Conservation (phyloP, 805 yeast genomes). For the Saturnispora mendoncae region DNA sequence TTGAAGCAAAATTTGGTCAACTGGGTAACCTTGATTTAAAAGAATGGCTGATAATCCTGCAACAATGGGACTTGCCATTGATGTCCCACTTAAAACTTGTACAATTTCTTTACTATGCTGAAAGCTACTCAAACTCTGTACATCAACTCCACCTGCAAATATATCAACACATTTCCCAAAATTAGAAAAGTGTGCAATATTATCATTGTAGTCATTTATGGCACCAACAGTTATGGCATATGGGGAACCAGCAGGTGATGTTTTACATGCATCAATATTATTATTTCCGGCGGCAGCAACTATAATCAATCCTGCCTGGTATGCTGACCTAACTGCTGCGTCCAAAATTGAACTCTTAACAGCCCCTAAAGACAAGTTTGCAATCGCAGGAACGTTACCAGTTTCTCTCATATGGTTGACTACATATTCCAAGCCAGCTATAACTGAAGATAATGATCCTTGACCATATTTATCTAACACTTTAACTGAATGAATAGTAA, state of each 20-base stretch:
- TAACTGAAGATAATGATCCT: conserved; percentile 59
- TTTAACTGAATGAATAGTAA: conserved; percentile 60
- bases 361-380: conserved; percentile 78
- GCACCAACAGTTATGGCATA: conserved; percentile 81
- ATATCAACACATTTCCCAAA: conserved; percentile 90
- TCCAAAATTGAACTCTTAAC: conserved; percentile 56
- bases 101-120: conserved; percentile 14
- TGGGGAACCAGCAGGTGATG: conserved; percentile 79
- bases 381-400: conserved; percentile 43
- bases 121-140: conserved; percentile 40
- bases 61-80: conserved; percentile 75
- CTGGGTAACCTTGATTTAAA: conserved; percentile 41
- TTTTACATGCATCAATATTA: conserved; percentile 64
- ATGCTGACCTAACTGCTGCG: conserved; percentile 69
- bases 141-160: conserved; percentile 72
- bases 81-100: conserved; percentile 58
- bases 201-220: conserved; percentile 63
- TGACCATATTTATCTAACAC: conserved; percentile 61
- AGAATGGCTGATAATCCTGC: conserved; percentile 55
- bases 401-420: conserved; percentile 44
- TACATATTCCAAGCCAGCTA: conserved; percentile 59
- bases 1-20: conserved; percentile 32
- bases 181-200: conserved; percentile 73
- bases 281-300: conserved; percentile 87
- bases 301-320: conserved; percentile 57